These are phyloP conservation scores for Phytophthora nicotianae DNA, from an alignment of 352 stramenopile species.

Conservation along the genomic window DNA sequence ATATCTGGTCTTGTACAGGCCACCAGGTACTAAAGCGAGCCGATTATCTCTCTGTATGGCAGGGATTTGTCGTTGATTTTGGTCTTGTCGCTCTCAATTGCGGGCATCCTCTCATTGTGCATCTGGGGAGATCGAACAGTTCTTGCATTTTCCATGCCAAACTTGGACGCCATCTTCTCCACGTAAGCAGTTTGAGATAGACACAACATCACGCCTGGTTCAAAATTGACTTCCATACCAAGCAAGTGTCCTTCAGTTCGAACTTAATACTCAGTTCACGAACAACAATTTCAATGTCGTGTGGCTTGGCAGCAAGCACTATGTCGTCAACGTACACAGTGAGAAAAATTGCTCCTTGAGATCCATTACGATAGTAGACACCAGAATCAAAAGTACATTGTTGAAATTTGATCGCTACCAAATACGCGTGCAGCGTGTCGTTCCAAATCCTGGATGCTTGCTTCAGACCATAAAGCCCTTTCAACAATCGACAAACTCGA, in stretches of 20 bases:
- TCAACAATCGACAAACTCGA: conserved; percentile 5
- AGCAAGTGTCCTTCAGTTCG: conserved; percentile 5
- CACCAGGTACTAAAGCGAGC: conserved; percentile 6
- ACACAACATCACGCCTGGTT: conserved; percentile 3
- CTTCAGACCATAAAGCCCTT: conserved; percentile 8
- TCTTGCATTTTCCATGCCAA: conserved; percentile 1
- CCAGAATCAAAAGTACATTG: conserved; percentile 10
- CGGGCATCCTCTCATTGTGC: conserved; percentile 7
- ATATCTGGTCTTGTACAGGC: conserved; percentile 6
- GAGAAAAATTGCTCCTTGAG: conserved; percentile 2
- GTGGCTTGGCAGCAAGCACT: neutral
- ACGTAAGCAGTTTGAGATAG: conserved; percentile 3
- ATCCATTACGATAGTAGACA: neutral
- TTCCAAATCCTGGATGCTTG: conserved; percentile 14
- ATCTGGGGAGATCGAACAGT: neutral
- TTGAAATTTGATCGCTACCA: conserved; percentile 1
- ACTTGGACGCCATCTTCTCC: neutral
- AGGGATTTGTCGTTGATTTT: conserved; percentile 1
- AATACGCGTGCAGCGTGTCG: conserved; percentile 1
- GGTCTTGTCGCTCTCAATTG: neutral
- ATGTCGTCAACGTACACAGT: conserved; percentile 17
- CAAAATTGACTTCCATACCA: conserved; percentile 4
- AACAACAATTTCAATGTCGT: conserved; percentile 1
- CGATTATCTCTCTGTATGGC: conserved; percentile 1
- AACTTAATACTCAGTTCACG: conserved; percentile 7